Base-by-base conservation (phyloP, 2,329 filamentous ascomycete species). In the Atkinsonella hypoxylon region DNA sequence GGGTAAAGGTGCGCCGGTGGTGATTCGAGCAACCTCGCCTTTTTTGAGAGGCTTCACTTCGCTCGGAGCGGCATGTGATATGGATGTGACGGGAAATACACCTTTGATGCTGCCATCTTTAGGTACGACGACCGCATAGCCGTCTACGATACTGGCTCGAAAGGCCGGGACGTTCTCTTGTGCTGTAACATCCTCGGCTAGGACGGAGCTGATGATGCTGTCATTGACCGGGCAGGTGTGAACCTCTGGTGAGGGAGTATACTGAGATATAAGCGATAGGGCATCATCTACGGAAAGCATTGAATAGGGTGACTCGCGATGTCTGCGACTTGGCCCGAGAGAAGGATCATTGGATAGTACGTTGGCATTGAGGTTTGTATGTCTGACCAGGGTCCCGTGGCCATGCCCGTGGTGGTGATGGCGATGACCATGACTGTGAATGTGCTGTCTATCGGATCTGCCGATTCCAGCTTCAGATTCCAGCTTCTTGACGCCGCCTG, bases 91-190 rank as follows among this genome's bases (percentile, higher is more conserved):
- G 0, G 91, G 89, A 61, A 93, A 97, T 1, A 83, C 70, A 0
- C 91, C 90, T 59, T 85, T 87, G 46, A 87, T 78, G 46, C 77
- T 80, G 0, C 77, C 80, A 40, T 80, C 73, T 31, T 70, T 69
- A 49, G 77, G 76, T 6, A 81, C 83, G 38, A 90, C 81, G 0
- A 95, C 79, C 2, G 93, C 93, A 62, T 98, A 98, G 1, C 93
- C 93, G 65, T 98, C 93, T 0, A 98, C 93, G 40, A 96, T 97
- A 62, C 91, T 97, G 17, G 93, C 93, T 52, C 89, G 77, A 68
- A 95, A 98, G 0, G 91, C 93, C 0, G 93, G 93, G 0, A 98
- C 93, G 8, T 85, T 81, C 63, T 96, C 91, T 4, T 70, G 70
- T 0, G 93, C 89, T 39, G 74, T 78, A 22, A 98, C 83, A 57